phyloP scores from a whole-genome alignment of 2,329 filamentous ascomycete species.

The Neofusicoccum sp. region DNA sequence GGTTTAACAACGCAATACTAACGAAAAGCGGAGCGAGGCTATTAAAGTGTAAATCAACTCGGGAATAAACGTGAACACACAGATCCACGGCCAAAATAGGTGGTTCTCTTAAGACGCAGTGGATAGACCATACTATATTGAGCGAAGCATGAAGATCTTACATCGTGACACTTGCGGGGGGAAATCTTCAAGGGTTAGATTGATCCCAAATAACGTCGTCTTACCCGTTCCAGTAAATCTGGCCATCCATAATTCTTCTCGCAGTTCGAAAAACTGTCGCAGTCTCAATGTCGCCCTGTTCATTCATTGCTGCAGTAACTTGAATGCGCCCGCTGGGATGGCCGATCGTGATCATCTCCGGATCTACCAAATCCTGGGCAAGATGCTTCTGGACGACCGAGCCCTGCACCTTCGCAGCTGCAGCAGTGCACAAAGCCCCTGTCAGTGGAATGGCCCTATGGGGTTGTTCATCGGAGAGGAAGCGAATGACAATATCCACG shows the following conservation, averaged over 20 bases:
- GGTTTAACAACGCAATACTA: too few relatives aligned
- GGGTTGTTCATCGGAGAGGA: constrained; percentile 45
- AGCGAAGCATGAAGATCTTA: too few relatives aligned
- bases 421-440: constrained; percentile 42
- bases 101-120: not conserved
- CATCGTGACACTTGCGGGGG: too few relatives aligned
- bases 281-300: constrained; percentile 24
- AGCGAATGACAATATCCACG: constrained; percentile 42
- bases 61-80: too few relatives aligned
- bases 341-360: constrained; percentile 37
- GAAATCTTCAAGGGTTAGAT: too few relatives aligned
- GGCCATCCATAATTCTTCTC: constrained; percentile 37
- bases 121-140: too few relatives aligned
- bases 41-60: too few relatives aligned
- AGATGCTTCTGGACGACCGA: constrained; percentile 36
- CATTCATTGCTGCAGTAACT: constrained; percentile 26
- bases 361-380: constrained; percentile 26
- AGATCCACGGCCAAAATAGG: too few relatives aligned
- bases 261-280: constrained; percentile 39
- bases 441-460: constrained; percentile 46
- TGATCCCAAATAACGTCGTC: too few relatives aligned
- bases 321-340: constrained; percentile 40
- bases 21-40: too few relatives aligned
- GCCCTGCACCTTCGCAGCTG: constrained; percentile 38
- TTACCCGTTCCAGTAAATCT: constrained; percentile 22